phyloP scores from a whole-genome alignment of 2,329 filamentous ascomycete genomes.

The Ophiocordyceps robertsii region DNA sequence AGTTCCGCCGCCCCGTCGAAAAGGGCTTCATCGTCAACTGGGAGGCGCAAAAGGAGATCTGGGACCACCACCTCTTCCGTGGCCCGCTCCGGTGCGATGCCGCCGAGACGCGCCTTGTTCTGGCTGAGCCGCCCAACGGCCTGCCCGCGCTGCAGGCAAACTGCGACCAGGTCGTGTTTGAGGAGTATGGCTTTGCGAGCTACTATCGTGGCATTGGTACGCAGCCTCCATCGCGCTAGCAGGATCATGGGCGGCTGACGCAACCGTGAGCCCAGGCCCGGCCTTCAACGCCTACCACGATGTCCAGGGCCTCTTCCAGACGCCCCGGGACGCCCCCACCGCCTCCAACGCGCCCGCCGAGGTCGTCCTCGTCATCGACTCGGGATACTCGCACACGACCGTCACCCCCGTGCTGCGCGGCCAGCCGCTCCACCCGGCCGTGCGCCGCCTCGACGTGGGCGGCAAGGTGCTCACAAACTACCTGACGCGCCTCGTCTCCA shows the following conservation, averaged over 20 bases:
- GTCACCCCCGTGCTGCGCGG: constrained; percentile 77
- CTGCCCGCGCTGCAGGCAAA: constrained; percentile 72
- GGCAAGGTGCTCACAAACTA: constrained; percentile 92
- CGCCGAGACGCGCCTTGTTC: constrained; percentile 65
- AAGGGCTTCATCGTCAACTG: constrained; percentile 93
- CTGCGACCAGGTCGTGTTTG: constrained; percentile 93
- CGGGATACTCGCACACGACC: constrained; percentile 85
- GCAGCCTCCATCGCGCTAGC: constrained; percentile 4
- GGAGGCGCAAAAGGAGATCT: constrained; percentile 91
- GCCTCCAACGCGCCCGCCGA: constrained; percentile 48
- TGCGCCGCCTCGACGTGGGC: constrained; percentile 78
- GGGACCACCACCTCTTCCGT: constrained; percentile 49
- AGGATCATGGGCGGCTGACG: neutral
- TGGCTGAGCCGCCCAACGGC: constrained; percentile 77
- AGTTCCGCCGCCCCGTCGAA: constrained; percentile 80
- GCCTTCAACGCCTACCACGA: constrained; percentile 75
- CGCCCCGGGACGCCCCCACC: constrained; percentile 32
- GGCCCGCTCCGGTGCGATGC: constrained; percentile 46
- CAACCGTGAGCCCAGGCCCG: constrained; percentile 35
- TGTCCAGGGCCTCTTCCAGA: constrained; percentile 54
- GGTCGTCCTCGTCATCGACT: constrained; percentile 78
- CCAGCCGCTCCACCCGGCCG: constrained; percentile 63
- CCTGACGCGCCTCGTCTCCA: constrained; percentile 75
- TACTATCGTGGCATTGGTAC: constrained; percentile 65
- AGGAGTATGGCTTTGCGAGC: constrained; percentile 86